phyloP scores from a whole-genome alignment of 140 eudicot species.

The Flaveria floridana region DNA sequence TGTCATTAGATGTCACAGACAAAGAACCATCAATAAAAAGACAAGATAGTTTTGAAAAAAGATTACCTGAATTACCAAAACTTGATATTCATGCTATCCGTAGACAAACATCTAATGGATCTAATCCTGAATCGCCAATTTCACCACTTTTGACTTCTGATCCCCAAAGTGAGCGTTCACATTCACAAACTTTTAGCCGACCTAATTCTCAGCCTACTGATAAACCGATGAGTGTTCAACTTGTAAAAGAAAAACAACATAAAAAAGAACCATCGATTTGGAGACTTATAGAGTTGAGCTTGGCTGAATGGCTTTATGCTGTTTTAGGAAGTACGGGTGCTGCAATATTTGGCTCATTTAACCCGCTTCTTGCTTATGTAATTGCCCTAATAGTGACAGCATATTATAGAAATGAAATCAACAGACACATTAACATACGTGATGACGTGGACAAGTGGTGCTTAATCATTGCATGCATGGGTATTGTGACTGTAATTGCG shows the following conservation, averaged over 20 bases:
- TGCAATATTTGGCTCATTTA: slow-evolving; percentile 90
- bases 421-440: slow-evolving; percentile 41
- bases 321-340: slow-evolving; percentile 92
- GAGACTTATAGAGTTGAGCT: slow-evolving; percentile 94
- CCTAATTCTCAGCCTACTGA: slow-evolving; percentile 70
- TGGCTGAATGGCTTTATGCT: slow-evolving; percentile 98
- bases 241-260: slow-evolving; percentile 43
- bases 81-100: slow-evolving; percentile 68
- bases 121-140: slow-evolving; percentile 94
- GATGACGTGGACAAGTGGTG: slow-evolving; percentile 89
- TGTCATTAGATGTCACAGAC: slow-evolving; percentile 48
- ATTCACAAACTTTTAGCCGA: slow-evolving; percentile 91
- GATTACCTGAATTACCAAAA: slow-evolving; percentile 86
- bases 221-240: slow-evolving; percentile 41
- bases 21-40: slow-evolving; percentile 83
- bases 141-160: slow-evolving; percentile 95
- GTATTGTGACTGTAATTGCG: slow-evolving; percentile 84
- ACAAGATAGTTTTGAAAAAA: slow-evolving; percentile 95
- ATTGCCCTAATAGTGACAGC: slow-evolving; percentile 74
- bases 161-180: slow-evolving; percentile 87
- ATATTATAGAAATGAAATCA: slow-evolving; percentile 53
- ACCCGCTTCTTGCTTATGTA: slow-evolving; percentile 91
- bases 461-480: slow-evolving; percentile 89
- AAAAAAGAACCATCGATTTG: slow-evolving; percentile 74
- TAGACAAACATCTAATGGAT: slow-evolving; percentile 56